Evolutionary conservation across 176 grass and related monocot species (phyloP), one percentile per base, ranked within the genome.

Genomic region (Microstegium vimineum): DNA sequence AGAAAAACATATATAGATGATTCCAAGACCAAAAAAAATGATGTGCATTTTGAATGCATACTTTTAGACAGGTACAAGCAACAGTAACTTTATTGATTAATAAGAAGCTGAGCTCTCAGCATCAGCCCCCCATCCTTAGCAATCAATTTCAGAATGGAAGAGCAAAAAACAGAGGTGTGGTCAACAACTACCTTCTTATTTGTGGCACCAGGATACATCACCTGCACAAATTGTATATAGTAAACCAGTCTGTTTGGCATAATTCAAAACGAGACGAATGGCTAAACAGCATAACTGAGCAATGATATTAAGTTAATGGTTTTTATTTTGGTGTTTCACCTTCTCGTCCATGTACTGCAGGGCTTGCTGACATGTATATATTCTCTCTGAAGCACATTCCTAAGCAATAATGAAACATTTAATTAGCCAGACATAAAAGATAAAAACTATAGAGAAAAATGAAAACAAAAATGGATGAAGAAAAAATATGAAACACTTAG

Each of bases 301-400:
- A 7, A 67, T 54, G 61, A 82, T 82, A 57, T 56, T 56, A n/a
- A 56, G 20, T n/a, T n/a, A 54, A 54, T 56, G 20, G 27, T 14
- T 13, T 51, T 76, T 6, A 37, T 8, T 80, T 43, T 56, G 4
- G 57, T 32, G 5, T 67, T 30, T 52, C 66, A 95, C 95, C 90
- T 98, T 98, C 64, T 87, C 88, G 84, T 98, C 85, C 88, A 98
- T 89, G 84, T 91, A 98, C 34, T 90, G 80, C 66, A 98, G 65
- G 28, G 95, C 92, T 76, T 91, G 88, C 63, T 94, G 66, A 74
- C 93, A 92, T 38, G 90, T 93, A 91, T 94, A 98, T 84, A 98
- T 93, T 93, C 84, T 84, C 92, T 98, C 95, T 49, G 84, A 88
- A 42, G 92, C 92, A 87, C 95, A 98, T 93, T 98, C 95, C 95